Percentiles rank a stretch among this genome's conserved stretches.
phyloP scores from a whole-genome alignment of 192 early-diverging fungal genomes.

The Backusella australiensis region DNA sequence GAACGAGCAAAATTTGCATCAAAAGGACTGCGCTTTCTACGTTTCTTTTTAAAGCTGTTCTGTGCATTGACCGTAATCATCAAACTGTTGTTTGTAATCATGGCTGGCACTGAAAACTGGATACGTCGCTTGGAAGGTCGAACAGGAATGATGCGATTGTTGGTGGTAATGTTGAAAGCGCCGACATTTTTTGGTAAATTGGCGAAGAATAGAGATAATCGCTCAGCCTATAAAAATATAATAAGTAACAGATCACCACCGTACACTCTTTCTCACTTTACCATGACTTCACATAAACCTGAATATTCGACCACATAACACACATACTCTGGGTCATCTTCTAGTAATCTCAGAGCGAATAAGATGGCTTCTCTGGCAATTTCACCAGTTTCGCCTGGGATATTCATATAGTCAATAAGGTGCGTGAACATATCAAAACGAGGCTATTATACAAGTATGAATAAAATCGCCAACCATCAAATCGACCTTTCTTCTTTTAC shows the following conservation, averaged over 20 bases:
- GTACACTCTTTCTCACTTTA: not conserved
- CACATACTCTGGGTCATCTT: slow-evolving; percentile 38
- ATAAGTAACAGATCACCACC: not conserved
- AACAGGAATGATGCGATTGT: slow-evolving; percentile 29
- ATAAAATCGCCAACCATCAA: not conserved
- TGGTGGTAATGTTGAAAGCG: slow-evolving; percentile 29
- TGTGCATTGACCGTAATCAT: slow-evolving; percentile 32
- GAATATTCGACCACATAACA: slow-evolving; percentile 42
- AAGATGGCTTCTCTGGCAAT: slow-evolving; percentile 41
- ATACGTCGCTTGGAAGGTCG: slow-evolving; percentile 25
- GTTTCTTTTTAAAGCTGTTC: slow-evolving; percentile 30
- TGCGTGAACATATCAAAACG: slow-evolving; percentile 40
- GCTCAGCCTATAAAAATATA: slow-evolving; percentile 23
- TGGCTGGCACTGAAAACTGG: slow-evolving; percentile 34
- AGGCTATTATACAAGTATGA: slow-evolving; percentile 21
- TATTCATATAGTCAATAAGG: slow-evolving; percentile 39
- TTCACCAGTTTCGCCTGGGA: slow-evolving; percentile 41
- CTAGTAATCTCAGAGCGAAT: slow-evolving; percentile 35
- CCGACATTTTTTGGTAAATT: slow-evolving; percentile 34
- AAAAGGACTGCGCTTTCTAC: slow-evolving; percentile 35
- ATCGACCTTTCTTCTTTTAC: not conserved
- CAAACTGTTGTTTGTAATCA: slow-evolving; percentile 35
- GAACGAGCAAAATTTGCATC: slow-evolving; percentile 30
- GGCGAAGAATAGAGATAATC: slow-evolving; percentile 31
- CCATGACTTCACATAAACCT: slow-evolving; percentile 41